A percentile compares a stretch with the other conserved stretches of the same genome.
These are phyloP conservation scores for Scalesia atractyloides DNA, from an alignment of 129 eudicot species.

Conservation along the genomic window DNA sequence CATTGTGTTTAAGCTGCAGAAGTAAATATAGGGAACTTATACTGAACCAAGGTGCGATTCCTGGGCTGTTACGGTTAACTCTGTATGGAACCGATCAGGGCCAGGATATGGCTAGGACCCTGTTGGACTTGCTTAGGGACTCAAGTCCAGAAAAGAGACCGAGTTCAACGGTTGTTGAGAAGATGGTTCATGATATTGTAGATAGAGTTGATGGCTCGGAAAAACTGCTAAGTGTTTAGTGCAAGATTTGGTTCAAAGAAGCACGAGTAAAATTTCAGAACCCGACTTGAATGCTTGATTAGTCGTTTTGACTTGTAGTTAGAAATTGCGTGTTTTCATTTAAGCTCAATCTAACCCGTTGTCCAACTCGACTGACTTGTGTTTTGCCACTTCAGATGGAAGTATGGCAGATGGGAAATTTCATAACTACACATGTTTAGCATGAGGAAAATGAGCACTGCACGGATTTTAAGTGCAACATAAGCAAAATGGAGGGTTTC, in stretches of 20 bases:
- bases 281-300: too few species aligned
- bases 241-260: slow-evolving; percentile 74
- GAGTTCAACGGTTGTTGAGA: slow-evolving; percentile 51
- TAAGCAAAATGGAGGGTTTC: too few species aligned
- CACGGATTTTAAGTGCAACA: too few species aligned
- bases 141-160: slow-evolving; percentile 50
- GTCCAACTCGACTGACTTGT: neutral
- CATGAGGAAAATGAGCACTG: too few species aligned
- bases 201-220: slow-evolving; percentile 55
- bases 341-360: neutral
- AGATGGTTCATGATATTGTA: slow-evolving; percentile 62
- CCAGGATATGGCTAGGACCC: slow-evolving; percentile 63
- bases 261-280: slow-evolving; percentile 29
- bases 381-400: slow-evolving; percentile 1
- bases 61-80: slow-evolving; percentile 71
- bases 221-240: slow-evolving; percentile 62
- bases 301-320: too few species aligned
- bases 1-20: slow-evolving; percentile 60
- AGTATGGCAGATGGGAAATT: neutral
- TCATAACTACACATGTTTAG: neutral
- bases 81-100: slow-evolving; percentile 68
- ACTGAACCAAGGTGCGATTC: slow-evolving; percentile 84
- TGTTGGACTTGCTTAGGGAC: slow-evolving; percentile 69
- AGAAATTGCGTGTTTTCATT: neutral
- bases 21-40: slow-evolving; percentile 66